Conservation (phyloP, 1,284 basidiomycete genomes). For the Cryptococcus deneoformans region DNA sequence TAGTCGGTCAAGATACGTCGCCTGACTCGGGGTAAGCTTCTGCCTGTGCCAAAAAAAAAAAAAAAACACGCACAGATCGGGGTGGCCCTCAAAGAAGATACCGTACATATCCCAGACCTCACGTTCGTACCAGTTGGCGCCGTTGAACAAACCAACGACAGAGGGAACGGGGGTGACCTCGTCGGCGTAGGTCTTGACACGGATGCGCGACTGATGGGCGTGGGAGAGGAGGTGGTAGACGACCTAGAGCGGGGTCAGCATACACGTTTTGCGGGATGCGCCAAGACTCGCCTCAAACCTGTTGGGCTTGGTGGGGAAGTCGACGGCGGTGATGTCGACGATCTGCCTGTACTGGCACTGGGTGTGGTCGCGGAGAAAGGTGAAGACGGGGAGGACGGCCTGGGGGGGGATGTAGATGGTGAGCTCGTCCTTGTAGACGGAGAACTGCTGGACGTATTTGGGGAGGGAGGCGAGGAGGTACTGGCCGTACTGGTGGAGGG, state of each 20-base stretch:
- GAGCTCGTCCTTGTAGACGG: conserved; percentile 96
- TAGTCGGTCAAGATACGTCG: conserved; percentile 98
- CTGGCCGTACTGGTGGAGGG: conserved; percentile 83
- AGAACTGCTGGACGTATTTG: conserved; percentile 95
- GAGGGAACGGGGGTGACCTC: conserved; percentile 93
- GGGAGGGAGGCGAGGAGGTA: conserved; percentile 87
- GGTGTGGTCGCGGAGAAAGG: conserved; percentile 93
- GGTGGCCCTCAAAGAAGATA: conserved; percentile 95
- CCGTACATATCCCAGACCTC: conserved; percentile 99
- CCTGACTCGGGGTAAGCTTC: conserved; percentile 48
- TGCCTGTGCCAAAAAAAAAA: conserved; percentile 8
- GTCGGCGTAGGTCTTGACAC: conserved; percentile 97
- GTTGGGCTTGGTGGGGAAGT: conserved; percentile 59
- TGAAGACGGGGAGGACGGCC: conserved; percentile 78
- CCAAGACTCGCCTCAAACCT: conserved; percentile 69
- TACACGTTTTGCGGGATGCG: no score
- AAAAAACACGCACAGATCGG: conserved; percentile 71
- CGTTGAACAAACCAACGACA: conserved; percentile 72
- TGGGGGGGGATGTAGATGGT: conserved; percentile 77
- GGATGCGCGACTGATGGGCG: conserved; percentile 68
- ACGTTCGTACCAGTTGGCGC: conserved; percentile 96
- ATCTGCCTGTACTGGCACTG: conserved; percentile 92
- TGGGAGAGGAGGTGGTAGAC: conserved; percentile 93
- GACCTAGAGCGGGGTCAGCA: conserved; percentile 51
- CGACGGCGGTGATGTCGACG: conserved; percentile 92